Base-by-base conservation (phyloP, 2,329 filamentous ascomycete species). In the Ceratocystis smalleyi region DNA sequence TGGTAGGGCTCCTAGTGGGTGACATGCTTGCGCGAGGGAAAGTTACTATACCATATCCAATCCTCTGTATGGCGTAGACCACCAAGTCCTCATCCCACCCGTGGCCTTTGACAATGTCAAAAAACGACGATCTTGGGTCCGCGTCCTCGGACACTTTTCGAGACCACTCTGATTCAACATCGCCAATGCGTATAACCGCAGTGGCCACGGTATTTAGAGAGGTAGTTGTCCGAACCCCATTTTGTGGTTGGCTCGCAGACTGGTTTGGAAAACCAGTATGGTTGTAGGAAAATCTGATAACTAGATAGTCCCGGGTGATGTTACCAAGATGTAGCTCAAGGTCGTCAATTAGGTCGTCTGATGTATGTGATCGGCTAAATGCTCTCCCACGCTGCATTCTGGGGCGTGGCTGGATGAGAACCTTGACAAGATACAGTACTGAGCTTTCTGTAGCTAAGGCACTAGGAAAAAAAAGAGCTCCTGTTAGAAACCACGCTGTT, bases 261-360 rank as follows among this genome's bases (percentile, higher is more conserved):
- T 66, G 62, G 40, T 66, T 61, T 0, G 78, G 76, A 69, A 85
- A 84, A 0, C 76, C 79, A 0, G 83, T 81, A 69, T 85, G 81
- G 1, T 75, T 74, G 69, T 85, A 86, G 5, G 73, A 77, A 6
- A 85, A 68, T 22, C 74, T 74, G 17, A 85, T 74, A 2, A 76
- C 76, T 61, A 85, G 71, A 67, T 82, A 85, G 43, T 78, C 75
- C 17, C 75, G 75, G 22, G 71, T 71, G 2, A 74, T 74, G 62
- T 76, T 74, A 35, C 82, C 81, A 2, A 86, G 77, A 64, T 83
- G 77, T 35, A 75, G 73, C 69, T 85, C 81, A 10, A 86, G 74
- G 65, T 84, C 81, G 27, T 81, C 77, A 17, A 86, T 82, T 40
- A 85, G 73, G 49, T 80, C 76, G 12, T 84, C 81, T 0, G 82